Conservation (phyloP, 1,284 basidiomycete genomes). For the Xerocomus amazonicus region DNA sequence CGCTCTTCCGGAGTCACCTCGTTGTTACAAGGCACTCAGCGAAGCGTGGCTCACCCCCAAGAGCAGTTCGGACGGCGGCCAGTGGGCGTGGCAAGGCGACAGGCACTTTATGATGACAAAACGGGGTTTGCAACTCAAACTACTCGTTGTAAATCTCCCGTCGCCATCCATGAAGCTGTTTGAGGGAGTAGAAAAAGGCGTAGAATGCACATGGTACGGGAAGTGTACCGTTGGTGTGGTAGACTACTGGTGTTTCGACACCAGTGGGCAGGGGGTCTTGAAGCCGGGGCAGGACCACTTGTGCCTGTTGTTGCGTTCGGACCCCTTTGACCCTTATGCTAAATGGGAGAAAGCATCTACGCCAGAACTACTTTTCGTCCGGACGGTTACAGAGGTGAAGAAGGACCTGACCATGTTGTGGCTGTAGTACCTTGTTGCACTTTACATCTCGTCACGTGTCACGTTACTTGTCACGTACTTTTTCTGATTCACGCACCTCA, state of each 20-base stretch:
- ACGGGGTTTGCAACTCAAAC: constrained; percentile 30
- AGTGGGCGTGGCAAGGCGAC: constrained; percentile 26
- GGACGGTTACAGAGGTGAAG: constrained; percentile 20
- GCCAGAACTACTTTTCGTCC: constrained; percentile 26
- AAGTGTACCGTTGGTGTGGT: constrained; percentile 29
- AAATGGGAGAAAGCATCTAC: constrained; percentile 29
- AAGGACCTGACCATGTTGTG: constrained; percentile 20
- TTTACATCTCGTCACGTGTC: too few species aligned
- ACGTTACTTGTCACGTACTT: too few species aligned
- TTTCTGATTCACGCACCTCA: too few species aligned
- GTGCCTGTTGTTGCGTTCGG: constrained; percentile 28
- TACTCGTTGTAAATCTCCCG: constrained; percentile 25
- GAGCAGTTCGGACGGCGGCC: neutral
- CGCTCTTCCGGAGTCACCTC: constrained; percentile 30
- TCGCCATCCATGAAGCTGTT: constrained; percentile 15
- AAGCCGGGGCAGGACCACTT: constrained; percentile 27
- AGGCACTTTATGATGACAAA: constrained; percentile 32
- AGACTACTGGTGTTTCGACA: constrained; percentile 33
- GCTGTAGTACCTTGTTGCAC: constrained; percentile 25
- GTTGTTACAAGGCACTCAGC: constrained; percentile 24
- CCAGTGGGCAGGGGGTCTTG: constrained; percentile 25
- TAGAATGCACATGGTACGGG: constrained; percentile 18
- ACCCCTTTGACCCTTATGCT: constrained; percentile 31
- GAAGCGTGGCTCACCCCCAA: neutral
- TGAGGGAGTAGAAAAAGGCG: constrained; percentile 14